phyloP scores from a whole-genome alignment of 2,329 filamentous ascomycete genomes.

The Chaetomium olivaceum region DNA sequence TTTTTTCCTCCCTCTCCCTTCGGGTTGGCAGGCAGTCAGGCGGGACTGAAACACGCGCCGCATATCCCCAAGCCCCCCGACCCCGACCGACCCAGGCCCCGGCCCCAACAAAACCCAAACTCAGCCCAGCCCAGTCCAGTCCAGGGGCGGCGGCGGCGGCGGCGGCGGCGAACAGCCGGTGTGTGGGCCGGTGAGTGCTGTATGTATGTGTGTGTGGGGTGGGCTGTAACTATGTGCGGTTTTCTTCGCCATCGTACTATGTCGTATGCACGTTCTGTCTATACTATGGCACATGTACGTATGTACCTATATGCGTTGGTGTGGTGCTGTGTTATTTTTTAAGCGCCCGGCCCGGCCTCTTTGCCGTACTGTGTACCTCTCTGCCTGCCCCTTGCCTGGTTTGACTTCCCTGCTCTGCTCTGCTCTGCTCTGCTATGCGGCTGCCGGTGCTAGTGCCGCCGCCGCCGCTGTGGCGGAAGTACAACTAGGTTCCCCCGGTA shows the following conservation, averaged over 20 bases:
- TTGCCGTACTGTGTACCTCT: no score
- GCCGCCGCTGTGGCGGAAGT: neutral
- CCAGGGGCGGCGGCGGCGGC: no score
- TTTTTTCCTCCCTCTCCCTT: neutral
- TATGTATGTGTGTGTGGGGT: no score
- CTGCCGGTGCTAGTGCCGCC: no score
- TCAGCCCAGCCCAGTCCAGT: neutral
- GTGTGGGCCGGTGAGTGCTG: no score
- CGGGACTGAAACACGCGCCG: slow-evolving; percentile 16
- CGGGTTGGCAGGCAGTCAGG: neutral
- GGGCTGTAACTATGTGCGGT: no score
- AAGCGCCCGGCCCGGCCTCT: neutral
- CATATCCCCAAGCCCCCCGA: neutral
- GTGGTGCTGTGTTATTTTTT: neutral
- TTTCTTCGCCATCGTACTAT: neutral
- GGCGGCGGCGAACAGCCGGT: neutral
- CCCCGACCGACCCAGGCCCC: no score
- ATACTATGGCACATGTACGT: neutral
- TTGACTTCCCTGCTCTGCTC: no score
- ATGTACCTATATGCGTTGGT: no score
- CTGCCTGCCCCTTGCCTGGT: no score
- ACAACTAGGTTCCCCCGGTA: neutral
- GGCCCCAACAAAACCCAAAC: no score
- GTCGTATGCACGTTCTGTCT: neutral
- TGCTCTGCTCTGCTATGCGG: no score